phyloP scores from a whole-genome alignment of 805 yeast species.

The Priceomyces haplophilus region DNA sequence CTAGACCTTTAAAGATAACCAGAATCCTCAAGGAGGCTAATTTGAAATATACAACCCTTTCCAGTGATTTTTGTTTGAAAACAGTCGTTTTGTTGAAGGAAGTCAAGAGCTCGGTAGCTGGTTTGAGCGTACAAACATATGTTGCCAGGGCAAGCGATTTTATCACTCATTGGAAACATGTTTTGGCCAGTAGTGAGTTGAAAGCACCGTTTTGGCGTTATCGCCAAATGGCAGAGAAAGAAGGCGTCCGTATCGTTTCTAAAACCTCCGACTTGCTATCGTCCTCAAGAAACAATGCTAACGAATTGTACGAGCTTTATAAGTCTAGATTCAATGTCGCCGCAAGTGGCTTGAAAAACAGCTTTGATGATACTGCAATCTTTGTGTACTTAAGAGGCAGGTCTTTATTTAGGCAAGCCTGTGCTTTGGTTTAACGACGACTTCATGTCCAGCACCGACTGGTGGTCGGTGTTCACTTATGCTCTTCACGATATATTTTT shows the following conservation, averaged over 20 bases:
- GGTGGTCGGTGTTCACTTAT: background rate
- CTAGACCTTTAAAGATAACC: slow-evolving; percentile 1
- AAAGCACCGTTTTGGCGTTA: background rate
- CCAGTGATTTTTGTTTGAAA: background rate
- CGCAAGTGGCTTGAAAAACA: background rate
- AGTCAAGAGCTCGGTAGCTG: too few species aligned
- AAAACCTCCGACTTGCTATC: background rate
- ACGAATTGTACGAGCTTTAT: background rate
- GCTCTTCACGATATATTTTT: background rate
- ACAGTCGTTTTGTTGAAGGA: too few species aligned
- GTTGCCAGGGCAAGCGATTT: background rate
- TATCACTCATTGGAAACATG: background rate
- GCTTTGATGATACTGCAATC: slow-evolving; percentile 3
- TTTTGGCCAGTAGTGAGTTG: background rate
- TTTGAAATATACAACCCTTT: background rate
- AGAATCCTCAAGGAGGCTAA: background rate
- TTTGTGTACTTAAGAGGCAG: slow-evolving; percentile 1
- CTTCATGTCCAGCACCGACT: background rate
- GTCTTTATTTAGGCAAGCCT: background rate
- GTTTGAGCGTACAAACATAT: background rate
- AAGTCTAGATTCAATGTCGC: background rate
- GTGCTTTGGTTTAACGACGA: background rate
- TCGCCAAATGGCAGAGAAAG: background rate
- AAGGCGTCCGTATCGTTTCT: background rate
- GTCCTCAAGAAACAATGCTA: background rate